A percentile compares a stretch with the other conserved stretches of the same genome.
These are phyloP conservation scores for Brettanomyces bruxellensis DNA, from an alignment of 805 yeast genomes.

Conservation along the genomic window DNA sequence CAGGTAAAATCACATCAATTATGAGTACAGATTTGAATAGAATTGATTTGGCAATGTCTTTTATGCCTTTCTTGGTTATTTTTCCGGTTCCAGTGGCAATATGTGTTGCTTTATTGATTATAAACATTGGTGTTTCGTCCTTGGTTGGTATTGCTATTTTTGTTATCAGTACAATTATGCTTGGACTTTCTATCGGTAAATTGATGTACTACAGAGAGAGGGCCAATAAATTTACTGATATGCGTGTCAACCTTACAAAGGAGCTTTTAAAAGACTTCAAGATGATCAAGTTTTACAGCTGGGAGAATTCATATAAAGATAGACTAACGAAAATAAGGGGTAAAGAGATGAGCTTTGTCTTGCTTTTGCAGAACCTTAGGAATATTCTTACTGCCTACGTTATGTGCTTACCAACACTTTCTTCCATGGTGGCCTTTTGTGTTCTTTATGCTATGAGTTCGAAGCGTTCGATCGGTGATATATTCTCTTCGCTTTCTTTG, in stretches of 20 bases:
- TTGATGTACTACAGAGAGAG: slow-evolving; percentile 46
- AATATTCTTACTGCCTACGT: slow-evolving; percentile 50
- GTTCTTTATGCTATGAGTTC: slow-evolving; percentile 28
- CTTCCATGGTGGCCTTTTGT: slow-evolving; percentile 54
- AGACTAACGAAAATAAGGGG: slow-evolving; percentile 46
- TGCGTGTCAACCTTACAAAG: slow-evolving; percentile 65
- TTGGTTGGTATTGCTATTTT: slow-evolving; percentile 62
- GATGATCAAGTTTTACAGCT: slow-evolving; percentile 76
- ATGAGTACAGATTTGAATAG: slow-evolving; percentile 77
- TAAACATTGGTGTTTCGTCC: slow-evolving; percentile 64
- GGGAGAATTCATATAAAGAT: slow-evolving; percentile 74
- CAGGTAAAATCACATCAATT: slow-evolving; percentile 66
- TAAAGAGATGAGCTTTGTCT: slow-evolving; percentile 52
- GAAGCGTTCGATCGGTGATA: slow-evolving; percentile 42
- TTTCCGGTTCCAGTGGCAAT: slow-evolving; percentile 57
- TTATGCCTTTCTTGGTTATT: slow-evolving; percentile 54
- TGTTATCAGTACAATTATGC: slow-evolving; percentile 35
- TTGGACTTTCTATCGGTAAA: slow-evolving; percentile 37
- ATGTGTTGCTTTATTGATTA: slow-evolving; percentile 54
- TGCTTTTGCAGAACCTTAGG: slow-evolving; percentile 55
- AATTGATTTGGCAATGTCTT: slow-evolving; percentile 64
- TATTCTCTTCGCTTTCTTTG: slow-evolving; percentile 62
- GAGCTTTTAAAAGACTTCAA: slow-evolving; percentile 75
- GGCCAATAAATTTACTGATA: slow-evolving; percentile 61
- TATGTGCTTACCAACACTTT: slow-evolving; percentile 49